Conservation (phyloP, 2,329 filamentous ascomycete species). For the Fusarium concolor region DNA sequence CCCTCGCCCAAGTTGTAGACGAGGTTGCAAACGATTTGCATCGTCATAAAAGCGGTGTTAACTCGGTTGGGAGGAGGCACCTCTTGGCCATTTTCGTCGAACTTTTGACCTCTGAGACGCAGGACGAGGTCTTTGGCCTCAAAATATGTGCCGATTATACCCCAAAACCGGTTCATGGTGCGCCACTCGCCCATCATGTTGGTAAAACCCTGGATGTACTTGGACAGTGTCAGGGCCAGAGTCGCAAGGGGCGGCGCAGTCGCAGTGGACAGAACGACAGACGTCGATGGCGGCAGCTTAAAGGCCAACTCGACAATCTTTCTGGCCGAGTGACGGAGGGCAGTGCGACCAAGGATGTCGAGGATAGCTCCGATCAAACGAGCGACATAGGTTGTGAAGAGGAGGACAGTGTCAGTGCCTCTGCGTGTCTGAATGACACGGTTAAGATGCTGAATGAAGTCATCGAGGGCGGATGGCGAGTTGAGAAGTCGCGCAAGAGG, state of each 20-base stretch:
- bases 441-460: constrained; percentile 66
- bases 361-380: constrained; percentile 66
- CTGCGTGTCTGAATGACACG: constrained; percentile 75
- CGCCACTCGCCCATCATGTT: constrained; percentile 76
- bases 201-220: constrained; percentile 70
- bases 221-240: constrained; percentile 61
- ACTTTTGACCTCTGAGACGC: constrained; percentile 46
- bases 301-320: constrained; percentile 65
- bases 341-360: constrained; percentile 64
- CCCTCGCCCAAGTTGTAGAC: constrained; percentile 87
- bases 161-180: constrained; percentile 82
- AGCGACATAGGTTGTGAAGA: constrained; percentile 75
- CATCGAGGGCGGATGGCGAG: constrained; percentile 54
- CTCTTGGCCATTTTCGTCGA: constrained; percentile 53
- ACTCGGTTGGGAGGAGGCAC: constrained; percentile 50
- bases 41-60: constrained; percentile 67
- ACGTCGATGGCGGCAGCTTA: constrained; percentile 62
- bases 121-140: constrained; percentile 67
- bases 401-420: constrained; percentile 77
- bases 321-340: constrained; percentile 65
- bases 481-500: constrained; percentile 33
- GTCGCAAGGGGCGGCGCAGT: constrained; percentile 55
- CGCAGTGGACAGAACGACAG: constrained; percentile 57
- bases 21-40: constrained; percentile 75
- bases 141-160: constrained; percentile 77